Evolutionary conservation across 345 rosid species (phyloP), one percentile per base, ranked within the genome.

Genomic region (Durio zibethinus): DNA sequence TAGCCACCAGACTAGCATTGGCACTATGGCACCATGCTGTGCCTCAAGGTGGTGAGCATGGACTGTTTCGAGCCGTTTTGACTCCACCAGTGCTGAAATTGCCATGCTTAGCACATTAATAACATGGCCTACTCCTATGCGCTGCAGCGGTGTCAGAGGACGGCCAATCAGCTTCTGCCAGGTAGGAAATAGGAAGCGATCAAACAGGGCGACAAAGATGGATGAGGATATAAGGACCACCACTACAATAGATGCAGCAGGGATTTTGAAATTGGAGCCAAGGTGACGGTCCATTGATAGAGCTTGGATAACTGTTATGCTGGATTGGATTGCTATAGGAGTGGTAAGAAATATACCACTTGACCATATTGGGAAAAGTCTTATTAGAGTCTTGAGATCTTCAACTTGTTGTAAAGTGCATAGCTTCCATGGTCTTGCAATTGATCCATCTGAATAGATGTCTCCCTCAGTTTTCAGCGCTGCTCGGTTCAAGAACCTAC

Each of bases 321-420:
- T 85, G 25, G 23, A 31, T 60, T 74, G 85, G 21, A 84, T 52
- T 23, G 81, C 82, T 54, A 87, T 74, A 7, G 90, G 84, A 3
- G 62, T 81, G 68, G 60, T 47, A 10, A 89, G n/a, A 45, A 85
- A 72, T 47, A 89, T 68, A n/a, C 73, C 35, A 2, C 62, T 42
- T 47, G 88, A 78, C 86, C 87, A 87, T 27, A 84, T 52, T 33
- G 89, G 90, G 38, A 79, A 72, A 25, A 85, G 81, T 56, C 60
- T 84, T 25, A 86, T 60, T 5, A 89, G 52, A 11, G 77, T 47
- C 72, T 86, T 89, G 36, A 87, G 81, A 78, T 87, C 85, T 73
- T 87, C 92, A 29, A 86, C 92, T 74, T 89, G 87, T 62, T 86
- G 83, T 45, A 86, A 79, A 1, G 81, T 63, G 79, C 89, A 86